phyloP scores from a whole-genome alignment of 2,329 filamentous ascomycete species.

The Fusarium floridanum region DNA sequence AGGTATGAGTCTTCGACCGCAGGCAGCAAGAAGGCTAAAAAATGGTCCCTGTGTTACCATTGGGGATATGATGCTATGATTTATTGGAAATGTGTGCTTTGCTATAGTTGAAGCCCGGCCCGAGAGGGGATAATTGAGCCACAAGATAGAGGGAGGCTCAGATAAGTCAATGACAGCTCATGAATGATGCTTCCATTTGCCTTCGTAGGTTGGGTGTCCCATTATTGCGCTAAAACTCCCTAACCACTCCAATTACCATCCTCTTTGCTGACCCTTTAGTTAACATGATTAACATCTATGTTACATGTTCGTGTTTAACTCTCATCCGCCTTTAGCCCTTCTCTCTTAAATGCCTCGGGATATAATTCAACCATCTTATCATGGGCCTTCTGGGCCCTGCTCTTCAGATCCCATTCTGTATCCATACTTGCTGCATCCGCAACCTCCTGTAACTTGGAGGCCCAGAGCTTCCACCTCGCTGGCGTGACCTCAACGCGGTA shows the following conservation, averaged over 20 bases:
- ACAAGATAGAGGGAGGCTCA: neutral
- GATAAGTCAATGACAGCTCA: neutral
- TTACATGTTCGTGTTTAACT: too few species aligned
- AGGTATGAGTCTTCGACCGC: too few species aligned
- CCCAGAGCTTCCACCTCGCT: slow-evolving; percentile 14
- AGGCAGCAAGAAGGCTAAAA: too few species aligned
- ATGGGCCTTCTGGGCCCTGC: neutral
- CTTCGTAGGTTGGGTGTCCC: neutral
- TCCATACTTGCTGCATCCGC: neutral
- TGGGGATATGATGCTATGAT: too few species aligned
- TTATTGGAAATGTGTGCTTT: too few species aligned
- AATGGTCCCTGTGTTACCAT: too few species aligned
- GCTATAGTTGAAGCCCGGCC: too few species aligned
- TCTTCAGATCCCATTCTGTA: neutral
- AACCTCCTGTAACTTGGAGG: neutral
- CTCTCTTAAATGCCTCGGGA: neutral
- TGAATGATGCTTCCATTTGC: neutral
- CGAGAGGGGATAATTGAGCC: too few species aligned
- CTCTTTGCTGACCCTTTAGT: neutral
- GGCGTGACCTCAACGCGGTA: neutral
- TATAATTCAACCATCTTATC: slow-evolving; percentile 25
- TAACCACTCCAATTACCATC: neutral
- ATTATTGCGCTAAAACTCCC: neutral
- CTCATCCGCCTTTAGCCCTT: too few species aligned
- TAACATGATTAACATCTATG: too few species aligned